Evolutionary conservation across 2,329 filamentous ascomycete genomes (phyloP).

Genomic region (Colletotrichum musicola): DNA sequence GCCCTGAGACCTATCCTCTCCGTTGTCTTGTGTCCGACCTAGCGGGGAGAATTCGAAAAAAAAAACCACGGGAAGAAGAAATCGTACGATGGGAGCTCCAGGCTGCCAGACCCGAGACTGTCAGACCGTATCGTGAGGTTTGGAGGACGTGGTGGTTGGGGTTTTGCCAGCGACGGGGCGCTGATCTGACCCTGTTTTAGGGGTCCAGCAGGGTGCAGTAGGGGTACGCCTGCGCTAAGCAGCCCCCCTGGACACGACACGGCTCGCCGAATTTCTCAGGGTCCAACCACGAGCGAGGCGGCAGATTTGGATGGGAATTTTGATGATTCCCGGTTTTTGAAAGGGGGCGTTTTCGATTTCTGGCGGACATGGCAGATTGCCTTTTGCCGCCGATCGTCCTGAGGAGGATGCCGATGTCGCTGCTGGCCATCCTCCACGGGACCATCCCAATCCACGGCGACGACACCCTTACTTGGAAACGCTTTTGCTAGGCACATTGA

Average conservation of each 20-base stretch:
- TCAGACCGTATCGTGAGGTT: neutral
- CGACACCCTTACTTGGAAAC: no score
- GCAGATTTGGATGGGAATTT: conserved; percentile 19
- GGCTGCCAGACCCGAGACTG: neutral
- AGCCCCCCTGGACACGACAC: neutral
- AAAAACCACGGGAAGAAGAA: neutral
- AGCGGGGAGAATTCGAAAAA: neutral
- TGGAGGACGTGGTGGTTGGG: neutral
- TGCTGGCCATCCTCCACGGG: no score
- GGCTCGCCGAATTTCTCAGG: conserved; percentile 1
- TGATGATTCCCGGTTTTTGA: neutral
- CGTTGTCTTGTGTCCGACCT: neutral
- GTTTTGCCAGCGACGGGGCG: neutral
- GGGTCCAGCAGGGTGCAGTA: neutral
- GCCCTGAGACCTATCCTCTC: neutral
- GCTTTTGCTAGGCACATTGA: no score
- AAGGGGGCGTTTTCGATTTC: neutral
- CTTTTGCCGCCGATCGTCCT: no score
- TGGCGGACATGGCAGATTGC: no score
- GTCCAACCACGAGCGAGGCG: conserved; percentile 13
- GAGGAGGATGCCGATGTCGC: no score
- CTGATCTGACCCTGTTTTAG: conserved; percentile 15
- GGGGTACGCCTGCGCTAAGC: neutral
- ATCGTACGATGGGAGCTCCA: conserved; percentile 4
- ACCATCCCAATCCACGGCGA: no score